phyloP scores from a whole-genome alignment of 2,329 filamentous ascomycete genomes.

The Alternaria sp. region DNA sequence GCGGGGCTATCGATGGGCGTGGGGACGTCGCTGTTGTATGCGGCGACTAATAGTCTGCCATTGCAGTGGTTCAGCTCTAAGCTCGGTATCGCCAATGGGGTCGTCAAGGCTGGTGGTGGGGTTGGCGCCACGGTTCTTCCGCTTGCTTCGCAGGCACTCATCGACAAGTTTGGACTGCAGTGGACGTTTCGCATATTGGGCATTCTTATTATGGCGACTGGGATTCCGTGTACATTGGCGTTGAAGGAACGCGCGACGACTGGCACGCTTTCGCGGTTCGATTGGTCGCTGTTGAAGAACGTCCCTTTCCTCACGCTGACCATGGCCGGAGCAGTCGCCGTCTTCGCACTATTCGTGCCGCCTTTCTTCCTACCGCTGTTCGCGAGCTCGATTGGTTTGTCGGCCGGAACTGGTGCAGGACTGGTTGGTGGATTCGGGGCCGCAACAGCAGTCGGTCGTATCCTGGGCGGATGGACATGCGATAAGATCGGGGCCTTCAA shows the following conservation, averaged over 20 bases:
- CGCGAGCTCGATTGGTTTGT: neutral
- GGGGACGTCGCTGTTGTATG: conserved; percentile 55
- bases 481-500: conserved; percentile 41
- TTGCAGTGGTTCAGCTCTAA: conserved; percentile 37
- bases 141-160: conserved; percentile 30
- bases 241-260: conserved; percentile 32
- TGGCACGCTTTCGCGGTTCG: conserved; percentile 32
- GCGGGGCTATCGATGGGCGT: conserved; percentile 53
- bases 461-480: conserved; percentile 32
- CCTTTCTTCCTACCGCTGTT: neutral
- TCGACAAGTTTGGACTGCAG: conserved; percentile 31
- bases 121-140: conserved; percentile 34
- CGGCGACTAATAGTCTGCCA: conserved; percentile 34
- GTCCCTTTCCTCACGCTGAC: conserved; percentile 29
- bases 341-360: conserved; percentile 37
- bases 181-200: neutral
- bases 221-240: conserved; percentile 35
- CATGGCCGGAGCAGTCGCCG: conserved; percentile 35
- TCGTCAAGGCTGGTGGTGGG: conserved; percentile 39
- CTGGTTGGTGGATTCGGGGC: conserved; percentile 36
- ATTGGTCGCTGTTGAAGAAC: conserved; percentile 24
- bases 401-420: neutral
- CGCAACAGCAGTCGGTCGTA: conserved; percentile 34
- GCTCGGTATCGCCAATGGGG: conserved; percentile 36
- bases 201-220: conserved; percentile 5